These are phyloP conservation scores for Trichosporon coremiiforme DNA, from an alignment of 1,284 basidiomycete genomes.

Conservation along the genomic window DNA sequence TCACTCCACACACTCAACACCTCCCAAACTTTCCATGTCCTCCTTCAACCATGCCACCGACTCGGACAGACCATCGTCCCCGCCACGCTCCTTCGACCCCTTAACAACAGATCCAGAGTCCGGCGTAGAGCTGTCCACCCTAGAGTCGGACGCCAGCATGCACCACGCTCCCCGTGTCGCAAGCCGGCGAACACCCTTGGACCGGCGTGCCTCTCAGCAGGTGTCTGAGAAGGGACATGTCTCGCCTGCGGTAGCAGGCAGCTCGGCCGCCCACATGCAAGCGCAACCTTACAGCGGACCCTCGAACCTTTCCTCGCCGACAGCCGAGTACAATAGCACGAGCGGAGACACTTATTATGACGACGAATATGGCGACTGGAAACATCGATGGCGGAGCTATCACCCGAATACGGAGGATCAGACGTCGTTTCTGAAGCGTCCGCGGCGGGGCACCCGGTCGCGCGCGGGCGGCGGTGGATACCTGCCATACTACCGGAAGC, in stretches of 20 bases:
- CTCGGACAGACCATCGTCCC: background rate
- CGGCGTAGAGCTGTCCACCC: background rate
- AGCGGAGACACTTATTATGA: slow-evolving; percentile 7
- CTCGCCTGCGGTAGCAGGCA: background rate
- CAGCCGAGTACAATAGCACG: slow-evolving; percentile 2
- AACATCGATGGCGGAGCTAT: slow-evolving; percentile 6
- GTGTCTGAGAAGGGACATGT: background rate
- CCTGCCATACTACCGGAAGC: slow-evolving; percentile 13
- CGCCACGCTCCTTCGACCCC: background rate
- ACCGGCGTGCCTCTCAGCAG: background rate
- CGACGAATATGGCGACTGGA: slow-evolving; percentile 6
- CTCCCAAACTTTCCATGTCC: slow-evolving; percentile 5
- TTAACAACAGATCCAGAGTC: background rate
- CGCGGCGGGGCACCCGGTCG: background rate
- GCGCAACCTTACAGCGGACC: slow-evolving; percentile 15
- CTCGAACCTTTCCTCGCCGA: slow-evolving; percentile 1
- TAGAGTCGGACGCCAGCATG: background rate
- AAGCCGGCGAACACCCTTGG: background rate
- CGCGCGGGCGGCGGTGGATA: background rate
- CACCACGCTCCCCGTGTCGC: background rate
- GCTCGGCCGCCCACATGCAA: background rate
- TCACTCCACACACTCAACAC: background rate
- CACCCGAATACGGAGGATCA: background rate
- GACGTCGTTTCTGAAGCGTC: background rate
- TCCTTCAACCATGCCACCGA: background rate